These are phyloP conservation scores for Herpetospermum pedunculosum DNA, from an alignment of 306 rosid species.

Conservation along the genomic window DNA sequence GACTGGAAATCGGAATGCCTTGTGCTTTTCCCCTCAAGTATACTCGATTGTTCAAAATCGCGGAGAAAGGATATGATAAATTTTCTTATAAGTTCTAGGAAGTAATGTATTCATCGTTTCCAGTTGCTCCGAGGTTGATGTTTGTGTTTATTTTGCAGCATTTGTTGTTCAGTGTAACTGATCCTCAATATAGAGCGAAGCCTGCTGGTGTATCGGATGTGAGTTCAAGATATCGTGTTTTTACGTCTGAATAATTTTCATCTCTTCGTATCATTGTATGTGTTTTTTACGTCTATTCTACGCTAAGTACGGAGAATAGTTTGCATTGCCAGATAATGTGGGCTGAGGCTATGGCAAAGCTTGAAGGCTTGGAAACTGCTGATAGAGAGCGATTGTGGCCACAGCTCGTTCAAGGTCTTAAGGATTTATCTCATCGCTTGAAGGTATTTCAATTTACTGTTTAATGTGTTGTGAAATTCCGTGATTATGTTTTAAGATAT, in stretches of 20 bases:
- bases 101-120: background rate
- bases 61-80: background rate
- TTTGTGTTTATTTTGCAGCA: conserved; percentile 46
- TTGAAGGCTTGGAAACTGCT: conserved; percentile 87
- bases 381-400: conserved; percentile 96
- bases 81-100: background rate
- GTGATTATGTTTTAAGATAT: conserved; percentile 49
- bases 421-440: conserved; percentile 87
- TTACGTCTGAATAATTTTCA: background rate
- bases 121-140: conserved; percentile 2
- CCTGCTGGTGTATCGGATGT: conserved; percentile 95
- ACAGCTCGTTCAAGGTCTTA: conserved; percentile 77
- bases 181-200: conserved; percentile 66
- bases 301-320: conserved; percentile 48
- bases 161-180: conserved; percentile 81
- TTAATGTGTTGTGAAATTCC: background rate
- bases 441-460: conserved; percentile 35
- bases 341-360: conserved; percentile 99
- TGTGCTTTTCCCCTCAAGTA: background rate
- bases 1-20: background rate
- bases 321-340: conserved; percentile 87
- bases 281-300: background rate
- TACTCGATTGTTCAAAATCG: background rate
- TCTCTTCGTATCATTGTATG: background rate
- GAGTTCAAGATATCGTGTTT: conserved; percentile 26